These are phyloP conservation scores for Staphylotrichum tortipilum DNA, from an alignment of 495 filamentous ascomycete species.

Conservation along the genomic window DNA sequence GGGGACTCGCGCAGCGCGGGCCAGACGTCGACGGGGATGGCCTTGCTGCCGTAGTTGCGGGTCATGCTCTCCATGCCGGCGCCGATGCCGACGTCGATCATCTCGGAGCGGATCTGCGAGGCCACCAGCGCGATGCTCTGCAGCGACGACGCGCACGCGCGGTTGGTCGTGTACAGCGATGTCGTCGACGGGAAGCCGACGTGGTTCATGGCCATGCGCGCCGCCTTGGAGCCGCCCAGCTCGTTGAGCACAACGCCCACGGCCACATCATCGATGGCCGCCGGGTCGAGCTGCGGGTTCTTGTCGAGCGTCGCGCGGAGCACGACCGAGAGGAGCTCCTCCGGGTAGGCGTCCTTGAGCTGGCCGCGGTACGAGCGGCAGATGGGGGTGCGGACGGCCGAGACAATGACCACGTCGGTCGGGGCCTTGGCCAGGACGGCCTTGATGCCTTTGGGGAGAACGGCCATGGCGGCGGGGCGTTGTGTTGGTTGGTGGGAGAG, in stretches of 20 bases:
- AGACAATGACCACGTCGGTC: conserved; percentile 79
- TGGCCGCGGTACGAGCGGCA: conserved; percentile 73
- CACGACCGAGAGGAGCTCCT: conserved; percentile 77
- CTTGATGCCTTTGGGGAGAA: conserved; percentile 49
- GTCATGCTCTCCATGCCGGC: conserved; percentile 95
- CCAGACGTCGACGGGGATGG: conserved; percentile 79
- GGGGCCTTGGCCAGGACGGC: conserved; percentile 74
- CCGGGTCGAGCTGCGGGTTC: conserved; percentile 65
- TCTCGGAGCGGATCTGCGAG: conserved; percentile 60
- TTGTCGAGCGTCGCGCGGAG: conserved; percentile 70
- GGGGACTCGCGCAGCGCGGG: conserved; percentile 54
- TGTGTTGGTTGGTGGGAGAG: background rate
- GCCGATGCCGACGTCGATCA: conserved; percentile 71
- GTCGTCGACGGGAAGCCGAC: conserved; percentile 64
- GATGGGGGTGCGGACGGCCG: conserved; percentile 77
- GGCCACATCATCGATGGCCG: conserved; percentile 66
- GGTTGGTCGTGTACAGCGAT: conserved; percentile 75
- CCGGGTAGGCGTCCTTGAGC: conserved; percentile 82
- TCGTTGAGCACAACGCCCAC: conserved; percentile 85
- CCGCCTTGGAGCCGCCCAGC: conserved; percentile 84
- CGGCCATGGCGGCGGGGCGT: conserved; percentile 15
- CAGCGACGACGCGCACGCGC: conserved; percentile 73
- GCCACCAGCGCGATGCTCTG: conserved; percentile 64
- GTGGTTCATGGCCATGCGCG: conserved; percentile 82
- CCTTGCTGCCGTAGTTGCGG: conserved; percentile 70